Percentiles rank a stretch among this genome's conserved stretches.
Evolutionary conservation across 2,329 filamentous ascomycete species (phyloP).

Genomic region (Corynespora cassiicola): DNA sequence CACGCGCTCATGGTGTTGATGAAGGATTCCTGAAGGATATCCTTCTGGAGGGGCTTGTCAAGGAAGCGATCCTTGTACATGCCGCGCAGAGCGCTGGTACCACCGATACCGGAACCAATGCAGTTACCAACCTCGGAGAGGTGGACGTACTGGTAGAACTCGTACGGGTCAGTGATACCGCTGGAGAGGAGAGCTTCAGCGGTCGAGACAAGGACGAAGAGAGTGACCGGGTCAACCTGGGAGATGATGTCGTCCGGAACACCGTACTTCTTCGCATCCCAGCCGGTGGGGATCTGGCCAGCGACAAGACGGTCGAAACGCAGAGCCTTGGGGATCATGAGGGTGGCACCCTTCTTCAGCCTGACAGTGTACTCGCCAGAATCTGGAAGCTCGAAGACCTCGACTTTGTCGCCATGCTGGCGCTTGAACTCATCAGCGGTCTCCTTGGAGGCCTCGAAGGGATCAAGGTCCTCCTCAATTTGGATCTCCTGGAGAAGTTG

Average conservation of each 20-base stretch:
- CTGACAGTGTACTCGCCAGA: conserved; percentile 94
- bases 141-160: conserved; percentile 99
- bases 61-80: conserved; percentile 99
- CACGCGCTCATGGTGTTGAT: conserved; percentile 99
- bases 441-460: conserved; percentile 97
- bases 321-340: conserved; percentile 96
- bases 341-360: conserved; percentile 91
- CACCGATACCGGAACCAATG: conserved; percentile 97
- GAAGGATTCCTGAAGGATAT: conserved; percentile 98
- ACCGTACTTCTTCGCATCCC: conserved; percentile 96
- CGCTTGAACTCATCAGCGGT: conserved; percentile 97
- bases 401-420: conserved; percentile 96
- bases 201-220: conserved; percentile 93
- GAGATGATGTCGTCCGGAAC: conserved; percentile 97
- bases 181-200: conserved; percentile 88
- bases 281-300: conserved; percentile 94
- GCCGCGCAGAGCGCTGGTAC: conserved; percentile 85
- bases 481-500: conserved; percentile 97
- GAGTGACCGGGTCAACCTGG: conserved; percentile 94
- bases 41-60: conserved; percentile 97
- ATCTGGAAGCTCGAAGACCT: conserved; percentile 93
- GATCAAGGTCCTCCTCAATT: conserved; percentile 94
- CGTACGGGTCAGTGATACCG: conserved; percentile 98
- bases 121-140: conserved; percentile 98
- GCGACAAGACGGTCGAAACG: conserved; percentile 97